Evolutionary conservation across 2,329 filamentous ascomycete species (phyloP), one percentile per base, ranked within the genome.

Genomic region (Aspergillus phoenicis): DNA sequence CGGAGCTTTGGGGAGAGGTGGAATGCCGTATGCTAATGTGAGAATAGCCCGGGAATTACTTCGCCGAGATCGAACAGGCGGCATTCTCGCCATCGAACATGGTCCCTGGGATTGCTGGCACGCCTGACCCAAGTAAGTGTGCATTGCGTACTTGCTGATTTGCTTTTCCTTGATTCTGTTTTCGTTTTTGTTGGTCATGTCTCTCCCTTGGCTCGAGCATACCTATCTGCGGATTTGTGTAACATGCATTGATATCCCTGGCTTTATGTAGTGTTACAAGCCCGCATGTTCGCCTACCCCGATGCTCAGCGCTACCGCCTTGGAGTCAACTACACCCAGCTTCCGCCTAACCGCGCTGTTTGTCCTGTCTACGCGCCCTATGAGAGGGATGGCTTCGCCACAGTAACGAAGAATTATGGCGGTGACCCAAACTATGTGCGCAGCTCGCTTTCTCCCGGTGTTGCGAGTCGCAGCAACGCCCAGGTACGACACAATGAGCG

Each of bases 391-490:
- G 76, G 77, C 5, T 62, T 67, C 28, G 75, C 72, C 58, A 74
- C 71, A 13, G 69, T 75, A 13, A 71, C 68, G 15, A 80, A 80
- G 59, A 88, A 87, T 77, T 86, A 87, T 67, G 85, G 85, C 52
- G 78, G 79, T 20, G 83, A 86, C 69, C 84, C 85, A 8, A 85
- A 85, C 75, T 88, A 88, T 68, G 66, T 74, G 4, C 68, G 70
- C 24, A 75, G 66, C 20, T 63, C 62, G 15, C 55, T 74, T 8
- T 65, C 64, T 6, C 66, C 68, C 1, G 67, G 64, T 2, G 20
- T 68, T 0, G 59, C 52, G 8, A 63, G 53, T 39, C 63, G 62
- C 26, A 43, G 47, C 11, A 43, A 61, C 10, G 64, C 64, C 8
- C 58, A 65, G 8, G 62, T 68, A 8, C 66, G 64, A 13, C 68